A percentile compares a stretch with the other conserved stretches of the same genome.
Evolutionary conservation across 108 stramenopile genomes (phyloP).

Genomic region (Cafeteria roenbergensis): DNA sequence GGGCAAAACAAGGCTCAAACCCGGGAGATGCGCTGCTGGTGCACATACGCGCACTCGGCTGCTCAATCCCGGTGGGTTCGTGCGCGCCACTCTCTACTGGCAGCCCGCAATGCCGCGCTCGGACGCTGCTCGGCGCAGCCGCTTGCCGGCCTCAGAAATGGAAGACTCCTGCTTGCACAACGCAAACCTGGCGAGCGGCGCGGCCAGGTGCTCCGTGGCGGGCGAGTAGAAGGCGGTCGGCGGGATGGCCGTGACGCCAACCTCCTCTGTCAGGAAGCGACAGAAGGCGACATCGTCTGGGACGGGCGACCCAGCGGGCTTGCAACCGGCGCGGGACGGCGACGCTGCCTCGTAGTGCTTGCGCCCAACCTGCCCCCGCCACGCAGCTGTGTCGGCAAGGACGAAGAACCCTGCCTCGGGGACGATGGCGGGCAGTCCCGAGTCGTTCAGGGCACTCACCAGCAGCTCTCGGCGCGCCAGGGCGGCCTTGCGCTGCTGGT

Average conservation of each 20-base stretch:
- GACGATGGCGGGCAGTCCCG: constrained; percentile 56
- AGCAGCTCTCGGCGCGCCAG: constrained; percentile 59
- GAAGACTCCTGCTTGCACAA: constrained; percentile 88
- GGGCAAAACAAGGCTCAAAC: too few relatives aligned
- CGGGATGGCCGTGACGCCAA: constrained; percentile 81
- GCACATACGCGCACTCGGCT: too few relatives aligned
- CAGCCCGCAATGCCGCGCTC: too few relatives aligned
- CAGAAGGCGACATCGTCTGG: constrained; percentile 1
- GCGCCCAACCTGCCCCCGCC: constrained; percentile 39
- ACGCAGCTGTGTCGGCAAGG: constrained; percentile 58
- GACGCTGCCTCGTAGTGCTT: constrained; percentile 27
- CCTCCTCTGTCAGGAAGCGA: constrained; percentile 74
- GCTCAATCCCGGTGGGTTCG: too few relatives aligned
- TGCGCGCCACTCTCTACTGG: too few relatives aligned
- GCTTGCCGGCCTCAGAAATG: constrained; percentile 48
- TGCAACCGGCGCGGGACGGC: too few relatives aligned
- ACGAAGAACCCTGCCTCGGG: constrained; percentile 82
- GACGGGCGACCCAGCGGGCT: background rate
- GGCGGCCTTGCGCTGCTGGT: constrained; percentile 29
- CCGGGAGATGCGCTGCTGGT: too few relatives aligned
- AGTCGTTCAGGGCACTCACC: constrained; percentile 45
- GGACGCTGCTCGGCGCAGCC: too few relatives aligned
- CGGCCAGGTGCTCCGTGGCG: constrained; percentile 51
- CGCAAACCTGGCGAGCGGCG: constrained; percentile 73
- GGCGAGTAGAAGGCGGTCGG: constrained; percentile 72